Evolutionary conservation across 305 asterid genomes (phyloP).

Genomic region (Salvia sclarea): DNA sequence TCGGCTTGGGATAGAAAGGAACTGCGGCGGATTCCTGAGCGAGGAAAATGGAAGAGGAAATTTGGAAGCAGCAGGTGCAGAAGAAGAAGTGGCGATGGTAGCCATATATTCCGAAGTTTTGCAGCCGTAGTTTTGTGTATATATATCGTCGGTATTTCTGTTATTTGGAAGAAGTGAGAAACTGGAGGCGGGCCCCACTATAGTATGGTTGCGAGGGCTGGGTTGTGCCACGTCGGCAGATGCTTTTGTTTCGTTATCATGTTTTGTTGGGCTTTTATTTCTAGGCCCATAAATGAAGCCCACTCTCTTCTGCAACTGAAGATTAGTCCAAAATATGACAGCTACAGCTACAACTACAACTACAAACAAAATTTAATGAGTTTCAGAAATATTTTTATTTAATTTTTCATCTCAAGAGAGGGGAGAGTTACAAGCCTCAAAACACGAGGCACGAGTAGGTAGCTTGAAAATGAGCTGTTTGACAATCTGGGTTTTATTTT

Average conservation of each 20-base stretch:
- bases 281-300: neutral
- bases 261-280: neutral
- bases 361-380: too few species aligned
- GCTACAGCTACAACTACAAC: too few species aligned
- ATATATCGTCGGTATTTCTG: neutral
- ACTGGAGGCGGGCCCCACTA: constrained; percentile 20
- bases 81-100: constrained; percentile 27
- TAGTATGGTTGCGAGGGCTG: constrained; percentile 16
- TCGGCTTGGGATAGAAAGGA: constrained; percentile 26
- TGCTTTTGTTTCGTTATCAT: neutral
- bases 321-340: too few species aligned
- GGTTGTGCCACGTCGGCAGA: constrained; percentile 33
- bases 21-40: constrained; percentile 17
- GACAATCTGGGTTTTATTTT: too few species aligned
- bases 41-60: constrained; percentile 33
- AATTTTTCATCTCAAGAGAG: too few species aligned
- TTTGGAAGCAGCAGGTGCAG: constrained; percentile 44
- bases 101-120: constrained; percentile 32
- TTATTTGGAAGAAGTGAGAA: neutral
- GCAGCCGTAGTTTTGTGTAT: neutral
- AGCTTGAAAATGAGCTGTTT: too few species aligned
- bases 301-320: too few species aligned
- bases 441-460: too few species aligned
- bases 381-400: too few species aligned
- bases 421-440: too few species aligned